phyloP scores from a whole-genome alignment of 306 rosid genomes.

The Elaeagnus macrophylla region DNA sequence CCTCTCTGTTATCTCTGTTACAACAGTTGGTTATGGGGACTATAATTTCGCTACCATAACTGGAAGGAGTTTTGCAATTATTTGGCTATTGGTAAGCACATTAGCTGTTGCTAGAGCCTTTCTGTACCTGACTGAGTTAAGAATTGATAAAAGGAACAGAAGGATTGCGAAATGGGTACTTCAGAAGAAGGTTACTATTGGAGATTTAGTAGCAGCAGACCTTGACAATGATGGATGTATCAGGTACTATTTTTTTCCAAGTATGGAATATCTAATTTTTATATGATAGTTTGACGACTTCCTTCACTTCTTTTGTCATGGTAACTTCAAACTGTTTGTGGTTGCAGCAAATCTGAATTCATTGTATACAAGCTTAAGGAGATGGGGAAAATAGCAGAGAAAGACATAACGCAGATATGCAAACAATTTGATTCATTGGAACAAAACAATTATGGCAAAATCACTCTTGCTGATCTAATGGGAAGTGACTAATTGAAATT shows the following conservation, averaged over 20 bases:
- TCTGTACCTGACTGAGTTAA: slow-evolving; percentile 52
- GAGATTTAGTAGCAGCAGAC: slow-evolving; percentile 62
- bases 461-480: slow-evolving; percentile 53
- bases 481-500: slow-evolving; percentile 10
- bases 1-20: slow-evolving; percentile 59
- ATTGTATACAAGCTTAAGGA: slow-evolving; percentile 63
- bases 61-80: slow-evolving; percentile 55
- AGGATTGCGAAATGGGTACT: slow-evolving; percentile 46
- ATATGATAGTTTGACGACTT: background rate
- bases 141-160: slow-evolving; percentile 58
- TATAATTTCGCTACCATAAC: slow-evolving; percentile 33
- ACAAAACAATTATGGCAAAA: slow-evolving; percentile 37
- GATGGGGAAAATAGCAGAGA: slow-evolving; percentile 58
- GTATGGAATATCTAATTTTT: background rate
- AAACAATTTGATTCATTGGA: slow-evolving; percentile 52
- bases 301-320: background rate
- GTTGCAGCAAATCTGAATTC: slow-evolving; percentile 60
- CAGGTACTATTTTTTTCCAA: slow-evolving; percentile 34
- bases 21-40: slow-evolving; percentile 76
- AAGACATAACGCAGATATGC: slow-evolving; percentile 40
- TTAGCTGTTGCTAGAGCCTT: slow-evolving; percentile 60
- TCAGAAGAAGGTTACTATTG: slow-evolving; percentile 49
- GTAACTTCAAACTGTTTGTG: background rate
- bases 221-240: slow-evolving; percentile 67
- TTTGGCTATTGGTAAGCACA: slow-evolving; percentile 66